Evolutionary conservation across 192 early-diverging fungal species (phyloP), one percentile per base, ranked within the genome.

Genomic region (Phlyctochytrium bullatum): DNA sequence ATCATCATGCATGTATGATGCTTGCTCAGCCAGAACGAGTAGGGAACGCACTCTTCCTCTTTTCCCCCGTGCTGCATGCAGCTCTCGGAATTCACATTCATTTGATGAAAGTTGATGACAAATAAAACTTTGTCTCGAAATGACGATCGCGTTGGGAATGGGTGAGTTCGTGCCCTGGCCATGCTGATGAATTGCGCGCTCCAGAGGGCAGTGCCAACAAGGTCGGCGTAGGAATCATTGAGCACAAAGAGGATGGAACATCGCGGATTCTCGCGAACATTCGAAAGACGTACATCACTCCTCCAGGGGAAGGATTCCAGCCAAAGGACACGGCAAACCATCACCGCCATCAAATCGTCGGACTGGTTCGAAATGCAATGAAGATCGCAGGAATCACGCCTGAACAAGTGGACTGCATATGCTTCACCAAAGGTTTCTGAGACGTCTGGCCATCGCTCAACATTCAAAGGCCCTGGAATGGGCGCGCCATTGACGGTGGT

Each of bases 121-220:
- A n/a, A n/a, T n/a, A n/a, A n/a, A n/a, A n/a, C n/a, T n/a, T n/a
- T n/a, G n/a, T n/a, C n/a, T n/a, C n/a, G 20, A 47, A 47, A 47
- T 14, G 20, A 47, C 20, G 40, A 47, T 47, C 20, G 40, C 40
- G 10, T 14, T 47, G 6, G 40, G 40, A 47, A 47, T 47, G 40
- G 40, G 40, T 47, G 20, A 47, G 6, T 47, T 47, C 40, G 6
- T 47, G 6, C 20, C 40, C 40, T 47, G 20, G 20, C 40, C 40
- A 47, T 47, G 6, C 40, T 20, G 6, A 14, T 20, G 20, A 47
- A 47, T 47, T n/a, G n/a, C n/a, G n/a, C n/a, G n/a, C n/a, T n/a
- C n/a, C 6, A 47, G 68, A 93, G 75, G 94, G 94, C 33, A 92
- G 90, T 6, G 97, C 97, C 36, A 99, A 99, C 83, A 99, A 99